phyloP scores from a whole-genome alignment of 2,329 filamentous ascomycete species.

The Colletotrichum lentis region DNA sequence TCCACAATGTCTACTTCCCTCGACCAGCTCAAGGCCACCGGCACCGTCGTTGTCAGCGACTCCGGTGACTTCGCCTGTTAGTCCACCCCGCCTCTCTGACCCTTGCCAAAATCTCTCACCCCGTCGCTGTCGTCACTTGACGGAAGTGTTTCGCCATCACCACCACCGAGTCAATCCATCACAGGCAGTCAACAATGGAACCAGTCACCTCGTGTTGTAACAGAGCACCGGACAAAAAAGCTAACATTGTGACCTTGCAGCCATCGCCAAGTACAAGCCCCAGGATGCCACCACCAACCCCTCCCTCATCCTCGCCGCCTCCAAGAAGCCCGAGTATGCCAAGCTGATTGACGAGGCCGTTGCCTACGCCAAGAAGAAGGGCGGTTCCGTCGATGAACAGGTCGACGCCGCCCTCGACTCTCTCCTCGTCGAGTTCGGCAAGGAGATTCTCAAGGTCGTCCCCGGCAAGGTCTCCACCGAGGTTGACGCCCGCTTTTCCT shows the following conservation, averaged over 20 bases:
- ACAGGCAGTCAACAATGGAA: background rate
- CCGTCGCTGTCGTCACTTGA: conserved; percentile 1
- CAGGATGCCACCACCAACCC: conserved; percentile 99
- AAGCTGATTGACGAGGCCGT: conserved; percentile 88
- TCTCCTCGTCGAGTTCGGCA: conserved; percentile 97
- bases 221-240: conserved; percentile 7
- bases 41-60: conserved; percentile 97
- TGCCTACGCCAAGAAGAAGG: conserved; percentile 81
- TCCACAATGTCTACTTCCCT: conserved; percentile 82
- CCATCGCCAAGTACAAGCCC: conserved; percentile 99
- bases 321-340: conserved; percentile 97
- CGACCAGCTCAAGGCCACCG: conserved; percentile 94
- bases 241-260: conserved; percentile 54
- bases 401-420: conserved; percentile 90
- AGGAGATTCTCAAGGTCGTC: conserved; percentile 95
- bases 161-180: conserved; percentile 12
- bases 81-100: conserved; percentile 48
- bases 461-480: conserved; percentile 99
- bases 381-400: conserved; percentile 76
- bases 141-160: background rate
- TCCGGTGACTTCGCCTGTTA: conserved; percentile 86
- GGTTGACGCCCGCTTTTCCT: conserved; percentile 95
- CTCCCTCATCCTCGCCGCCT: conserved; percentile 95
- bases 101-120: conserved; percentile 20
- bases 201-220: conserved; percentile 3